These are phyloP conservation scores for Saturnispora besseyi DNA, from an alignment of 805 yeast genomes.

Conservation along the genomic window DNA sequence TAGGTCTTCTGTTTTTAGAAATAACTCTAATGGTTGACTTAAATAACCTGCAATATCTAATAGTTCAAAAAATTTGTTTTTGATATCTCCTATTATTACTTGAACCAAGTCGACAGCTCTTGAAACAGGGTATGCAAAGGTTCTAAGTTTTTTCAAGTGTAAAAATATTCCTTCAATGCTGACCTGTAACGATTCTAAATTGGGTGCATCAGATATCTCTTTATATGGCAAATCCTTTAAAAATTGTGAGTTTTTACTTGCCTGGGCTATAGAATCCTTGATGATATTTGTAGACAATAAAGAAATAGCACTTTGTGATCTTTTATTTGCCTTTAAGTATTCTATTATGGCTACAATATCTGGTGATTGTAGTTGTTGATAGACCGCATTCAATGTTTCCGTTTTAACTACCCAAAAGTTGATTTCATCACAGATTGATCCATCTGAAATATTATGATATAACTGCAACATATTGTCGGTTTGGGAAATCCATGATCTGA, in stretches of 20 bases:
- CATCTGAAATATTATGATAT: slow-evolving; percentile 44
- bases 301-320: slow-evolving; percentile 72
- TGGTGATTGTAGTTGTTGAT: slow-evolving; percentile 46
- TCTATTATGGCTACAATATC: slow-evolving; percentile 51
- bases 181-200: slow-evolving; percentile 35
- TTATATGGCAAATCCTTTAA: slow-evolving; percentile 63
- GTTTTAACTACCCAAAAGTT: slow-evolving; percentile 75
- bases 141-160: slow-evolving; percentile 56
- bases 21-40: background rate
- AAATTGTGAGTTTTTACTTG: slow-evolving; percentile 51
- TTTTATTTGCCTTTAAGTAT: slow-evolving; percentile 56
- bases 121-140: slow-evolving; percentile 51
- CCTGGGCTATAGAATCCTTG: slow-evolving; percentile 39
- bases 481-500: slow-evolving; percentile 64
- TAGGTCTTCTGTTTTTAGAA: slow-evolving; percentile 23
- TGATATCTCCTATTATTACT: slow-evolving; percentile 50
- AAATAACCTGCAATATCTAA: slow-evolving; percentile 36
- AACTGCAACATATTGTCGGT: slow-evolving; percentile 49
- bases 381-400: slow-evolving; percentile 43
- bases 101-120: slow-evolving; percentile 62
- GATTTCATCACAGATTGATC: slow-evolving; percentile 55
- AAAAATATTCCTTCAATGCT: slow-evolving; percentile 42
- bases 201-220: slow-evolving; percentile 41
- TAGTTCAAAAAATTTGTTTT: slow-evolving; percentile 33
- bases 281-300: slow-evolving; percentile 67